Evolutionary conservation across 2,329 filamentous ascomycete species (phyloP), one percentile per base, ranked within the genome.

Genomic region (Colletotrichum orchidophilum): DNA sequence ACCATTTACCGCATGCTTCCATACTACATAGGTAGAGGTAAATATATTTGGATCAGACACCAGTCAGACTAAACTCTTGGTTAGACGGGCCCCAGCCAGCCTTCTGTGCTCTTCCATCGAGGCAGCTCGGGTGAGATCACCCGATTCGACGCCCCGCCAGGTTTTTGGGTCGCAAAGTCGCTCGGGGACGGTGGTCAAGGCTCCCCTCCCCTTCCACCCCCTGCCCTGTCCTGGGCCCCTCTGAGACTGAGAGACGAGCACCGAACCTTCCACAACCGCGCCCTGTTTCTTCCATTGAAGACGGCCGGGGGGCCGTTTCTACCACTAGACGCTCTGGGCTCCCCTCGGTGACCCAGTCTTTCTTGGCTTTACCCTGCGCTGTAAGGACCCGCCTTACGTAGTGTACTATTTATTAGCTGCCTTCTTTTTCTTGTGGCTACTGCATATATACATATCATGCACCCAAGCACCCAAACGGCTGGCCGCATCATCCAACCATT

Each of bases 201-300:
- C 69, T 63, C 53, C 65, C 69, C 39, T 42, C 15, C 39, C 39
- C n/a, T 42, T 18, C 39, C 39, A 42, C 39, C 39, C 39, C 39
- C 39, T 18, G 39, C 39, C n/a, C 39, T 46, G 8, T 46, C 15
- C 39, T 54, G 42, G 27, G 29, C 46, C 46, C 46, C 42, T 59
- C 52, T 71, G n/a, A n/a, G n/a, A n/a, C n/a, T 7, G 69, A 71
- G 65, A 52, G 65, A 61, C 29, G 42, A 27, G 59, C 59, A 70
- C 65, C 74, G 75, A 76, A 76, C 66, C 75, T 76, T 76, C 75
- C 69, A 76, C 74, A 75, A 74, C 64, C 74, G 64, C 49, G 59
- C 58, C 68, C 46, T 68, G 68, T 63, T 71, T 59, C 68, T 68
- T 71, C 68, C 52, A 68, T 68, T 68, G 33, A 71, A 58, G 63